These are phyloP conservation scores for Raddia distichophylla DNA, from an alignment of 176 grass and related monocot genomes.

Conservation along the genomic window DNA sequence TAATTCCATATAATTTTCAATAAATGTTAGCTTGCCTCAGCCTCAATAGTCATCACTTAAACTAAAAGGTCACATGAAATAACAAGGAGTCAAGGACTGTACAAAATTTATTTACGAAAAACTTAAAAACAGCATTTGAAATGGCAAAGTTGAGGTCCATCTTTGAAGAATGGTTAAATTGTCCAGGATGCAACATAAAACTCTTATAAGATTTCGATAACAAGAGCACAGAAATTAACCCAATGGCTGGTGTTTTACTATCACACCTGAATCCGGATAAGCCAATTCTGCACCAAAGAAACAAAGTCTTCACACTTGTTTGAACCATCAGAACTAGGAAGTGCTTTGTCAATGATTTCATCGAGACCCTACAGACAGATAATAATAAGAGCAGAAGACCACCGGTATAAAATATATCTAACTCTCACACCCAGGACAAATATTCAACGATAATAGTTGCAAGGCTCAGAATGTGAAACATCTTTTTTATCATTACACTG, in stretches of 20 bases:
- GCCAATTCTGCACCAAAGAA: slow-evolving; percentile 65
- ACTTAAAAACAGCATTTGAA: not conserved
- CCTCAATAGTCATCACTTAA: not conserved
- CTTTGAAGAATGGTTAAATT: not conserved
- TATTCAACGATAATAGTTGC: slow-evolving; percentile 3
- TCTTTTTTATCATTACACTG: not conserved
- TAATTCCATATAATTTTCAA: not conserved
- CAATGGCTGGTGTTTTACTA: not conserved
- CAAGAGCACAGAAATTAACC: not conserved
- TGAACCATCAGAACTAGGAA: slow-evolving; percentile 67
- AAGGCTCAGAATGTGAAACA: slow-evolving; percentile 8
- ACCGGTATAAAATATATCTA: not conserved
- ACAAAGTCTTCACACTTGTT: slow-evolving; percentile 80
- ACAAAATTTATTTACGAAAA: not conserved
- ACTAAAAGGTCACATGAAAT: not conserved
- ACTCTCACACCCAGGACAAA: not conserved
- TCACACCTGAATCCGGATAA: slow-evolving; percentile 73
- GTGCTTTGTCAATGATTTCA: slow-evolving; percentile 71
- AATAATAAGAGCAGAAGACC: slow-evolving; percentile 38
- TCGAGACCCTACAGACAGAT: slow-evolving; percentile 56
- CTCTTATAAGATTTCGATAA: not conserved
- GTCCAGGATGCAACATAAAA: not conserved
- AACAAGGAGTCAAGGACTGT: not conserved
- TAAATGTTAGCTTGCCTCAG: not conserved
- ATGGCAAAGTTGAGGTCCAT: not conserved